phyloP scores from a whole-genome alignment of 2,329 filamentous ascomycete species.

The Calonectria multiphialidica region DNA sequence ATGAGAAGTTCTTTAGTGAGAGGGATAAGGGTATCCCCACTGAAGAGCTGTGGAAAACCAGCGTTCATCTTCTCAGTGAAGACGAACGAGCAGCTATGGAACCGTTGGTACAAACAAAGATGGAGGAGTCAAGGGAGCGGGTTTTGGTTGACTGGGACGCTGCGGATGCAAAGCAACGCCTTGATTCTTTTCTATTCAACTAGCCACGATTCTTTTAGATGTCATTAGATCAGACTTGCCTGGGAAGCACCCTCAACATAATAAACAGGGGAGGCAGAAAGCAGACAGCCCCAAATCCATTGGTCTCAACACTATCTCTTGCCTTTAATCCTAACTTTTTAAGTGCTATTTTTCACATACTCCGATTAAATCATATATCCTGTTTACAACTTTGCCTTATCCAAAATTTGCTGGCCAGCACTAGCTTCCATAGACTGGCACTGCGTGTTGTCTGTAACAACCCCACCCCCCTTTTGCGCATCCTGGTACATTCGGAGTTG shows the following conservation, averaged over 20 bases:
- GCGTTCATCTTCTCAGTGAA: constrained; percentile 43
- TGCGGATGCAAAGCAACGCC: too few relatives aligned
- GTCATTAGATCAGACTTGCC: too few relatives aligned
- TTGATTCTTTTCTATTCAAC: too few relatives aligned
- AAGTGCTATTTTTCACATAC: background rate
- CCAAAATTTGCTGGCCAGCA: background rate
- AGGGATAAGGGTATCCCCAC: constrained; percentile 21
- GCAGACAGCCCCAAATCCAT: too few relatives aligned
- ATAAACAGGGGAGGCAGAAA: too few relatives aligned
- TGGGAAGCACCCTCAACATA: too few relatives aligned
- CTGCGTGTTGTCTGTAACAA: background rate
- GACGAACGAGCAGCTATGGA: constrained; percentile 47
- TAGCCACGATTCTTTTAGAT: too few relatives aligned
- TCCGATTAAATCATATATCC: background rate
- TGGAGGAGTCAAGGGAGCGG: too few relatives aligned
- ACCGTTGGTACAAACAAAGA: background rate
- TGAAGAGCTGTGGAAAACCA: constrained; percentile 45
- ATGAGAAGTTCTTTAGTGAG: constrained; percentile 46
- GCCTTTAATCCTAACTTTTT: background rate
- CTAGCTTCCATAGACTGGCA: background rate
- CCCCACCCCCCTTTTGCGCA: too few relatives aligned
- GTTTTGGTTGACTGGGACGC: too few relatives aligned
- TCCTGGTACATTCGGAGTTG: background rate
- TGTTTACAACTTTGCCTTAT: background rate
- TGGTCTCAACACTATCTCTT: background rate